phyloP scores from a whole-genome alignment of 345 rosid genomes.

The Pistacia vera region DNA sequence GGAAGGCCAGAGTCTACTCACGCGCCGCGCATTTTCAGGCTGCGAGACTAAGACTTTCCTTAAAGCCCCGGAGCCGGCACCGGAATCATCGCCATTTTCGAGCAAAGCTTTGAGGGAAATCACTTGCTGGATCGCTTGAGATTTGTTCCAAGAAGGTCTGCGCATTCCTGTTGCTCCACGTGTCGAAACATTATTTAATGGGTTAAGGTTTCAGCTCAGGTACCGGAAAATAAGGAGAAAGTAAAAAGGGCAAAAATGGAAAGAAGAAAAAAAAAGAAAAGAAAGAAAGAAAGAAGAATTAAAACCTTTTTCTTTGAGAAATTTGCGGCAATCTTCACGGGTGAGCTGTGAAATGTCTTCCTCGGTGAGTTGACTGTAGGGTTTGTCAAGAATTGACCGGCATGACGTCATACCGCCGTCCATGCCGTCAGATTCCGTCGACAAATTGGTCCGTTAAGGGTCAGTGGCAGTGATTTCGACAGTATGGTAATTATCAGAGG shows the following conservation, averaged over 20 bases:
- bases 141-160: conserved; percentile 95
- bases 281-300: neutral
- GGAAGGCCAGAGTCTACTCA: conserved; percentile 22
- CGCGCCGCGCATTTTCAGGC: conserved; percentile 41
- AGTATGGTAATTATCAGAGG: conserved; percentile 27
- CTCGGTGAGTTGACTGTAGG: conserved; percentile 77
- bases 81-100: conserved; percentile 68
- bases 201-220: conserved; percentile 17
- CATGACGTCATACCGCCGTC: conserved; percentile 55
- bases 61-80: conserved; percentile 65
- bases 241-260: conserved; percentile 30
- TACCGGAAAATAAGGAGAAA: conserved; percentile 35
- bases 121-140: conserved; percentile 98
- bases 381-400: conserved; percentile 75
- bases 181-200: conserved; percentile 26
- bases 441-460: conserved; percentile 7
- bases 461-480: conserved; percentile 34
- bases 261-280: neutral
- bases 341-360: conserved; percentile 98
- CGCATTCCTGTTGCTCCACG: conserved; percentile 88
- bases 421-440: conserved; percentile 39
- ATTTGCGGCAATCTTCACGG: conserved; percentile 93
- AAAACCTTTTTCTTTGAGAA: conserved; percentile 84
- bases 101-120: conserved; percentile 81
- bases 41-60: conserved; percentile 59